Evolutionary conservation across 805 yeast genomes (phyloP).

Genomic region (Candida orba): DNA sequence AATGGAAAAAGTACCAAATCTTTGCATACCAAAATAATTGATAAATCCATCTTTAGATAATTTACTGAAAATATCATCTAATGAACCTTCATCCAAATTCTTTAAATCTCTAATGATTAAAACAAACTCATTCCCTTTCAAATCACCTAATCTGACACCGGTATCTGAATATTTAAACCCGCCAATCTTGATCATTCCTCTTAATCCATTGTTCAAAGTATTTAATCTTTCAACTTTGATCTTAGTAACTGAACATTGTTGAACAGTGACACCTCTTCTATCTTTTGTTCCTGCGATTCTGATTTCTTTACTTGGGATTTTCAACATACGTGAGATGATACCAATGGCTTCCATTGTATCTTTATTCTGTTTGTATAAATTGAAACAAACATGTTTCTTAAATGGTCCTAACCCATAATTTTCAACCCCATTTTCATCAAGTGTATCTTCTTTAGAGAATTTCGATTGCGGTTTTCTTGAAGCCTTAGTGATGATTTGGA

Average conservation of each 20-base stretch:
- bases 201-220: constrained; percentile 65
- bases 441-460: constrained; percentile 23
- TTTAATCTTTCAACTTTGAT: constrained; percentile 70
- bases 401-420: constrained; percentile 70
- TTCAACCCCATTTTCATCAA: constrained; percentile 43
- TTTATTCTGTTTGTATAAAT: constrained; percentile 86
- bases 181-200: constrained; percentile 68
- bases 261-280: constrained; percentile 92
- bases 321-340: constrained; percentile 61
- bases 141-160: constrained; percentile 69
- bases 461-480: constrained; percentile 26
- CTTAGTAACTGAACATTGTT: constrained; percentile 61
- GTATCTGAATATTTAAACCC: constrained; percentile 61
- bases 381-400: constrained; percentile 64
- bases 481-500: constrained; percentile 45
- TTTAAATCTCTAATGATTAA: constrained; percentile 71
- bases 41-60: constrained; percentile 70
- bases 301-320: constrained; percentile 63
- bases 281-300: constrained; percentile 95
- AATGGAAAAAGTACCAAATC: constrained; percentile 92
- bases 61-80: constrained; percentile 41
- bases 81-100: constrained; percentile 12
- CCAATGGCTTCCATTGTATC: constrained; percentile 96
- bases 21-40: constrained; percentile 96
- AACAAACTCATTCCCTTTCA: constrained; percentile 81